phyloP scores from a whole-genome alignment of 495 filamentous ascomycete genomes.

The Parathielavia hyrcaniae region DNA sequence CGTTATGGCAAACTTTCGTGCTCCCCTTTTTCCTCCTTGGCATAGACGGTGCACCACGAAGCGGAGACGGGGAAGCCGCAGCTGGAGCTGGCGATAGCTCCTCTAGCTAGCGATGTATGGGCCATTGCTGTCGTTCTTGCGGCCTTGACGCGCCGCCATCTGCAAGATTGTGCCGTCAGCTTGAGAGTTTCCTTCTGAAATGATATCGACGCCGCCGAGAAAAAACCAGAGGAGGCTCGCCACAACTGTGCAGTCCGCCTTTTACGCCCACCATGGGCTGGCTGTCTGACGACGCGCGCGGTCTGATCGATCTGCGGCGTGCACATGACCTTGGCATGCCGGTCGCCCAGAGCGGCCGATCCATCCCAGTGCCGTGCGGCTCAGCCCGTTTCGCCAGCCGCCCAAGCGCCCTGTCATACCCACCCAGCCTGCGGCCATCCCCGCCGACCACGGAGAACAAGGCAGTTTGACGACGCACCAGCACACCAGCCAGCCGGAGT shows the following conservation, averaged over 20 bases:
- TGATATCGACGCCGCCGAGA: too few species aligned
- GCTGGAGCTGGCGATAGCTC: neutral
- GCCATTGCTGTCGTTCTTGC: constrained; percentile 39
- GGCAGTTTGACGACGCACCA: neutral
- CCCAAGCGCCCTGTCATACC: neutral
- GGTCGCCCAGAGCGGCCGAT: constrained; percentile 4
- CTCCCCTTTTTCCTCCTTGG: too few species aligned
- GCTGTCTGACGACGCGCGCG: neutral
- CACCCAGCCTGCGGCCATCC: neutral
- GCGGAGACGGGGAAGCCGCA: neutral
- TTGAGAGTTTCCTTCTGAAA: too few species aligned
- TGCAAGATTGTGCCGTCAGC: constrained; percentile 19
- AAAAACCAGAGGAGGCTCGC: too few species aligned
- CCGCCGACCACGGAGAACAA: neutral
- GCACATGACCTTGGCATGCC: neutral
- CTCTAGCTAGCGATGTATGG: neutral
- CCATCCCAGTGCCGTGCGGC: neutral
- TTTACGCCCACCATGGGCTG: neutral
- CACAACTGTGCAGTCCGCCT: neutral
- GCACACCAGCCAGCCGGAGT: neutral
- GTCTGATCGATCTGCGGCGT: constrained; percentile 5
- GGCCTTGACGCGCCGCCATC: constrained; percentile 41
- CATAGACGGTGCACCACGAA: neutral
- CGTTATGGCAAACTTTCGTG: neutral
- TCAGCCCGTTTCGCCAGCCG: constrained; percentile 18